Percentiles rank a stretch among this genome's conserved stretches.
Evolutionary conservation across 139 green algal genomes (phyloP).

Genomic region (Pleodorina starrii): DNA sequence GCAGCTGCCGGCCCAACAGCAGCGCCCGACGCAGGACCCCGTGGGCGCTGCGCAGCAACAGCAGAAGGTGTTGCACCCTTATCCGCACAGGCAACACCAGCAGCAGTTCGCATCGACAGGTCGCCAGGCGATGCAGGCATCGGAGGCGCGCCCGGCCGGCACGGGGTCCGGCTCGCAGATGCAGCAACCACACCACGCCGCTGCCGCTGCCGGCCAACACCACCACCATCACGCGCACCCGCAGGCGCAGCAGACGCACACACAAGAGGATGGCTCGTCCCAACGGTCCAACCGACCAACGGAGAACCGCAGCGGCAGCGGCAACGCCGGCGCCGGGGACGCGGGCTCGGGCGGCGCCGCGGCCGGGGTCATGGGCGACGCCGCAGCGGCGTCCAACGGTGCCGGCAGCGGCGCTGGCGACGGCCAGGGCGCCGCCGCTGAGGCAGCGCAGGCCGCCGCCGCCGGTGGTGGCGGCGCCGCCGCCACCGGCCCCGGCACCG

Average conservation of each 20-base stretch:
- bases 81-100: background rate
- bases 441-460: background rate
- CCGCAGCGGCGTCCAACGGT: background rate
- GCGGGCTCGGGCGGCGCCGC: background rate
- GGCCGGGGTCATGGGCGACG: background rate
- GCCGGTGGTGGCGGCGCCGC: background rate
- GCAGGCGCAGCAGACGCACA: background rate
- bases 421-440: background rate
- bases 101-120: background rate
- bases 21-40: background rate
- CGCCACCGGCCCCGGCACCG: background rate
- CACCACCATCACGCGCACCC: background rate
- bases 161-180: slow-evolving; percentile 7
- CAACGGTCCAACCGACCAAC: background rate
- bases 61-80: background rate
- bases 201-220: background rate
- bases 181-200: background rate
- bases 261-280: background rate
- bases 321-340: background rate
- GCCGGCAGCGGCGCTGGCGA: background rate
- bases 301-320: background rate
- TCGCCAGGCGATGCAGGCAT: background rate
- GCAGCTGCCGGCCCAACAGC: slow-evolving; percentile 5
- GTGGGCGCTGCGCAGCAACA: background rate
- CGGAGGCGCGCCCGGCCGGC: background rate